Evolutionary conservation across 2,329 filamentous ascomycete genomes (phyloP).

Genomic region (Metarhizium album): DNA sequence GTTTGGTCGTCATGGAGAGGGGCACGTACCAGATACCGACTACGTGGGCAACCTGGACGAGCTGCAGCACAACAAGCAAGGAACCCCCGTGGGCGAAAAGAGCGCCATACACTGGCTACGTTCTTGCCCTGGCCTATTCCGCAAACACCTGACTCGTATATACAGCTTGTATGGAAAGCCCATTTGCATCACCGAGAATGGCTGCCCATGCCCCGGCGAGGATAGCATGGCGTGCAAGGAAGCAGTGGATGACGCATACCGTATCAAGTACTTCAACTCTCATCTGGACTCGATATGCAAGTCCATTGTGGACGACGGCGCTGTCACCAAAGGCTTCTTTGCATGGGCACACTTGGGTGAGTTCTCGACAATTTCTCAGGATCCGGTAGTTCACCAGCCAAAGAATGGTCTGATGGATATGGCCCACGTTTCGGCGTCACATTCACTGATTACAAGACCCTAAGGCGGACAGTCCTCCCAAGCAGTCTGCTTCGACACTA

Average conservation of each 20-base stretch:
- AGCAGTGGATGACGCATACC: slow-evolving; percentile 24
- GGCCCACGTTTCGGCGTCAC: slow-evolving; percentile 27
- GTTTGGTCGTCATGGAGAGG: slow-evolving; percentile 19
- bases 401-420: slow-evolving; percentile 27
- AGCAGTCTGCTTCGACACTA: slow-evolving; percentile 22
- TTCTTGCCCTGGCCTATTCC: slow-evolving; percentile 18
- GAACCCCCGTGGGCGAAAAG: slow-evolving; percentile 18
- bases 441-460: slow-evolving; percentile 25
- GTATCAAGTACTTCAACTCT: slow-evolving; percentile 25
- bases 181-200: slow-evolving; percentile 22
- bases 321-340: slow-evolving; percentile 22
- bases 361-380: slow-evolving; percentile 17
- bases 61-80: slow-evolving; percentile 20
- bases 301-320: slow-evolving; percentile 18
- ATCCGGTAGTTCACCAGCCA: background rate
- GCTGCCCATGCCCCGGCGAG: slow-evolving; percentile 25
- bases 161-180: slow-evolving; percentile 16
- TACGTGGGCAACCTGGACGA: slow-evolving; percentile 23
- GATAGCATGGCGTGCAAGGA: slow-evolving; percentile 20
- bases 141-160: slow-evolving; percentile 18
- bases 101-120: slow-evolving; percentile 24
- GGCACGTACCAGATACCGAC: slow-evolving; percentile 17
- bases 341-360: slow-evolving; percentile 27
- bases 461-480: slow-evolving; percentile 27
- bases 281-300: slow-evolving; percentile 26